Base-by-base conservation (phyloP, 2,329 filamentous ascomycete species). In the Pseudogymnoascus sp. region DNA sequence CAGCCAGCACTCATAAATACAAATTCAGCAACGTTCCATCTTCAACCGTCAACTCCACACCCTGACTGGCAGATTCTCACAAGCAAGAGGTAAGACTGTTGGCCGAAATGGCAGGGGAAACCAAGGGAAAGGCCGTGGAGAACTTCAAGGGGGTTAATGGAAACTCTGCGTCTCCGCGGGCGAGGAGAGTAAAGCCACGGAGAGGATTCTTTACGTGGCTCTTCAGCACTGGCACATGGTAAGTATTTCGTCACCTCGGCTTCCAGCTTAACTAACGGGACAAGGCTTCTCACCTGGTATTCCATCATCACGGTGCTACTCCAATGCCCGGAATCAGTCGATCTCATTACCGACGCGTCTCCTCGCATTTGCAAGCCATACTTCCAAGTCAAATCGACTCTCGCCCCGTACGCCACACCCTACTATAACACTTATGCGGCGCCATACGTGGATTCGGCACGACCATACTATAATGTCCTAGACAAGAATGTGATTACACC, bases 341-440 rank as follows among this genome's bases (percentile, higher is more conserved):
- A 87, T 29, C 81, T 84, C 27, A 83, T 94, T 70, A 82, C 84
- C 69, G 83, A 88, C 27, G 76, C 80, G 31, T 89, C 90, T 1
- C 89, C 92, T 0, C 81, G 78, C 66, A 83, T 97, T 65, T 99
- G 94, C 82, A 87, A 87, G 70, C 87, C 89, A 8, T 97, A 97
- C 81, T 81, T 88, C 77, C 75, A 85, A 76, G 68, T 85, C 78
- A 78, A 86, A 80, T 75, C 80, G 18, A 71, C 77, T 62, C 78
- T 92, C 64, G 76, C 84, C 27, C 94, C 94, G 3, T 87, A 93
- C 73, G 71, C 95, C 33, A 81, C 87, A 68, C 93, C 92, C 2
- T 96, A 95, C 76, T 97, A 97, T 74, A 79, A 93, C 67, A 75
- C 83, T 63, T 96, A 97, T 71, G 87, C 90, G 25, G 88, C 87